Evolutionary conservation across 768 basidiomycete genomes (phyloP), one percentile per base, ranked within the genome.

Genomic region (Pholiota molesta): DNA sequence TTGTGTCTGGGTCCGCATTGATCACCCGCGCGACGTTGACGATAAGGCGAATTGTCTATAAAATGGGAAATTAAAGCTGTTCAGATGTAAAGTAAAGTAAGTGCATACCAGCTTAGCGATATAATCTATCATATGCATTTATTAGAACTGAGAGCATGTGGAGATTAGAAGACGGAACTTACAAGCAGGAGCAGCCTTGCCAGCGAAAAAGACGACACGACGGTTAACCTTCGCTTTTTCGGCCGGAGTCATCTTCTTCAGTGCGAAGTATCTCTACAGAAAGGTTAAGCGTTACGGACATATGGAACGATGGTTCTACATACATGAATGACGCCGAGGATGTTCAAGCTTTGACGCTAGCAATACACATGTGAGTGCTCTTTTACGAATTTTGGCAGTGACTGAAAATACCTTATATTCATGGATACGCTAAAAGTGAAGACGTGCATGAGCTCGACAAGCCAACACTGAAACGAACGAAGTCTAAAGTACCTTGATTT

Each of bases 121-220:
- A 77, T 92, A 95, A 72, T 96, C 91, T 91, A 51, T 9, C 13
- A 39, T 39, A 17, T 6, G 52, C 16, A 9, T 19, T 7, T 45
- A 6, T 31, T 13, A 21, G 39, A 31, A 3, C 1, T 39, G 26
- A 37, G 44, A 26, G 5, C 54, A 19, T 23, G 31, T 13, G 3
- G 11, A 55, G 29, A 17, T 19, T 42, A 21, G 14, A n/a, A 42
- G 19, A n/a, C 19, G 13, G n/a, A 39, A 78, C 88, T 71, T 71
- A 91, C 90, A 94, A 61, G 88, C 96, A 40, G 97, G 97, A 0
- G 97, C 97, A 57, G 97, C 95, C 74, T 98, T 98, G 65, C 97
- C 97, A 33, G 94, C 97, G 65, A 99, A 99, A 81, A 99, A 92
- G n/a, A 94, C 90, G 19, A 94, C 95, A 56, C 88, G 85, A n/a